These are phyloP conservation scores for Cladosporium sp. DNA, from an alignment of 2,329 filamentous ascomycete species.

Conservation along the genomic window DNA sequence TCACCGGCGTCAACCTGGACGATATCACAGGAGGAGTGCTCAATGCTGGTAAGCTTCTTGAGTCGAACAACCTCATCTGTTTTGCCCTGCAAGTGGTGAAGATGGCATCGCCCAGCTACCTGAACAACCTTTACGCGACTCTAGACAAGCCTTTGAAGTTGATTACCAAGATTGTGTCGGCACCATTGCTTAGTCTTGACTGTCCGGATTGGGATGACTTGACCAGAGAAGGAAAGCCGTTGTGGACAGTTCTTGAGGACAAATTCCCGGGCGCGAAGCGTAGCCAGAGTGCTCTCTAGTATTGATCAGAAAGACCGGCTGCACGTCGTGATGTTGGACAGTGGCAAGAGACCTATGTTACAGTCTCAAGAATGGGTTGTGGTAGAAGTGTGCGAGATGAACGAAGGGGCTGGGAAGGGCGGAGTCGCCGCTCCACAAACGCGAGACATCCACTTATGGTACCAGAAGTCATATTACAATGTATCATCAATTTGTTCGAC, in stretches of 20 bases:
- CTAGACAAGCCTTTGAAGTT: constrained; percentile 25
- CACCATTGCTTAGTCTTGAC: constrained; percentile 26
- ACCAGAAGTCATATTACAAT: no score
- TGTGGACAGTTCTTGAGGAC: constrained; percentile 26
- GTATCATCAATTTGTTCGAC: no score
- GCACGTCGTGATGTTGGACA: neutral
- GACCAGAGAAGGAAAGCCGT: constrained; percentile 25
- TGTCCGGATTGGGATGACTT: constrained; percentile 28
- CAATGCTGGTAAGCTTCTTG: constrained; percentile 27
- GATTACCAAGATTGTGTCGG: constrained; percentile 22
- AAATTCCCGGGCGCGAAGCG: constrained; percentile 29
- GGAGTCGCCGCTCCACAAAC: no score
- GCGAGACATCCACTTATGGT: no score
- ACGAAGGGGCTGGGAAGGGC: no score
- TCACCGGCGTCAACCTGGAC: constrained; percentile 30
- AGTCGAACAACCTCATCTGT: constrained; percentile 43
- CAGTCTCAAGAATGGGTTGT: neutral
- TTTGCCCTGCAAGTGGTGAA: constrained; percentile 40
- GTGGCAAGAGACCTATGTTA: neutral
- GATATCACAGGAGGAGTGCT: constrained; percentile 35
- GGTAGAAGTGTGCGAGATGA: neutral
- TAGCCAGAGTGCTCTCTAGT: neutral
- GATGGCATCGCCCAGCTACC: constrained; percentile 39
- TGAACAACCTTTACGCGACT: constrained; percentile 33
- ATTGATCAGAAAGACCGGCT: neutral